Evolutionary conservation across 345 rosid genomes (phyloP).

Genomic region (Citrus reticulata): DNA sequence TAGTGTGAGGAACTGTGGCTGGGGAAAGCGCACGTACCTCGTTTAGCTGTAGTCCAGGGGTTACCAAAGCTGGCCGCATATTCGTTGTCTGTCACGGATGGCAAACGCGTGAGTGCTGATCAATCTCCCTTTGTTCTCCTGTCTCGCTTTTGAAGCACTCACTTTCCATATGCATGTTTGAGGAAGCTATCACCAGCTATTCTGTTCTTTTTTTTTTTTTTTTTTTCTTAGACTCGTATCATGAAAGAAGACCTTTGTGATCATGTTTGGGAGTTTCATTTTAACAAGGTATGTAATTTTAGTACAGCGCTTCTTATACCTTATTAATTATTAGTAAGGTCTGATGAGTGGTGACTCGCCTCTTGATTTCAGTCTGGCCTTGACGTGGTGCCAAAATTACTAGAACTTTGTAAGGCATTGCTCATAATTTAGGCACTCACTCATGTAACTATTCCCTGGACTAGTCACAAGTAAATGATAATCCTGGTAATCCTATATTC

Average conservation of each 20-base stretch:
- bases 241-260: conserved; percentile 54
- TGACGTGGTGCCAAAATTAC: neutral
- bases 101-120: conserved; percentile 41
- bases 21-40: conserved; percentile 61
- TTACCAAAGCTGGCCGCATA: conserved; percentile 52
- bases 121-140: neutral
- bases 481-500: too few relatives aligned
- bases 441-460: neutral
- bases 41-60: conserved; percentile 42
- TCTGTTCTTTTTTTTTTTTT: neutral
- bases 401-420: neutral
- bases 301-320: neutral
- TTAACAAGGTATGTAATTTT: conserved; percentile 34
- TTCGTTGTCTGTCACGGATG: conserved; percentile 49
- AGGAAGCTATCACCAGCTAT: neutral
- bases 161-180: neutral
- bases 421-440: neutral
- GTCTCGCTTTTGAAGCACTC: neutral
- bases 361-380: neutral
- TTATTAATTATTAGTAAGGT: too few relatives aligned
- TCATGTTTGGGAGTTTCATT: conserved; percentile 63
- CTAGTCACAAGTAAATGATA: neutral
- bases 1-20: conserved; percentile 54
- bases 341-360: neutral
- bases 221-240: conserved; percentile 43